Base-by-base conservation (phyloP, 2,329 filamentous ascomycete species). In the Metarhizium rileyi region DNA sequence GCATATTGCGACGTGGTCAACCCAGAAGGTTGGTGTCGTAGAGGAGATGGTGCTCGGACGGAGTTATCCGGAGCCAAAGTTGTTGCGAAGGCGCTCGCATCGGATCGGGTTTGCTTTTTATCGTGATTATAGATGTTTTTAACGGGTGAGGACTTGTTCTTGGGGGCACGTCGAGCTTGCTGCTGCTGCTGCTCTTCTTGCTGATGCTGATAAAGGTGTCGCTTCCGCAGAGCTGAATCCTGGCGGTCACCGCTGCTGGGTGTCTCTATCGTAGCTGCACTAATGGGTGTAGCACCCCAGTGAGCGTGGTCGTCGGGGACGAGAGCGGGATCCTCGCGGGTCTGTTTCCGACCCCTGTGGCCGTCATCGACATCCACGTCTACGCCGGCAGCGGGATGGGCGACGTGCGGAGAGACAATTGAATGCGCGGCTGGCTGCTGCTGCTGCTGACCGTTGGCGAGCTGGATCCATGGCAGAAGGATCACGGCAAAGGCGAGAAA, bases 61-160 rank as follows among this genome's bases (percentile, higher is more conserved):
- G 89, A 81, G 76, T 81, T 73, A 75, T 85, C 90, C 87, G 89
- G 90, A 95, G 91, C 90, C 79, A 90, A 85, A 86, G 90, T 93
- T 81, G 86, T 86, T 78, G 93, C 79, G 10, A 16, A 33, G 87
- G 90, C 90, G 90, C 89, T 90, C 88, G 83, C 87, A 85, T 93
- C 80, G 72, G 78, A 63, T 67, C 70, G 68, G 62, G 68, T 65
- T 48, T 67, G 58, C 51, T 65, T 60, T 57, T 63, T 51, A 22
- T 51, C 41, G 38, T 42, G 23, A 12, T 49, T 47, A 3, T 18
- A 16, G 22, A 26, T 38, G 6, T 44, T 27, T 45, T 41, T 5
- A 36, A 16, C 33, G 33, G 12, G 33, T 6, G 2, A 50, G 25
- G 26, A 47, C 51, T 54, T 52, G 36, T 44, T 28, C 26, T 46